Percentiles rank a stretch among this genome's conserved stretches.
Conservation (phyloP, 192 early-diverging fungal genomes). For the Entomortierella chlamydospora region DNA sequence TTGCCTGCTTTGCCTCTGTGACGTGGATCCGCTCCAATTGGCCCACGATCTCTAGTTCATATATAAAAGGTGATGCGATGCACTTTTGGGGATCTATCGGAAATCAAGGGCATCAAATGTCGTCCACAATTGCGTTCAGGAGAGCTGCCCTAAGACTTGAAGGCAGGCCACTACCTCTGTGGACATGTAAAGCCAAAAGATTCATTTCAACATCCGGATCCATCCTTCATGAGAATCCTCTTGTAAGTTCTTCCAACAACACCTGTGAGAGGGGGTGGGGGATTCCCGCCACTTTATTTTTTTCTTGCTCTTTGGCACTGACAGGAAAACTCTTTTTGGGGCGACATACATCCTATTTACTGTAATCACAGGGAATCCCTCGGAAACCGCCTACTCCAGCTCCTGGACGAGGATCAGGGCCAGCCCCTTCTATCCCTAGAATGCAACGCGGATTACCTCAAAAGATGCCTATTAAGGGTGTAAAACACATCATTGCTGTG, state of each 20-base stretch:
- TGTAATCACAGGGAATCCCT: constrained; percentile 55
- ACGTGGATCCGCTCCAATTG: background rate
- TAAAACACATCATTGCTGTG: constrained; percentile 82
- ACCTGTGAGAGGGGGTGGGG: no score
- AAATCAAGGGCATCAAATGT: background rate
- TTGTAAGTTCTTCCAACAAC: constrained; percentile 44
- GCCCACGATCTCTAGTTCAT: no score
- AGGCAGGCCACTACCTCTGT: background rate
- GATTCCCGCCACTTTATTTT: no score
- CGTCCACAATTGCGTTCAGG: constrained; percentile 5
- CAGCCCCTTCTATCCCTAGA: constrained; percentile 57
- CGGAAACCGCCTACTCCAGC: constrained; percentile 48
- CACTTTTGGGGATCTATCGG: background rate
- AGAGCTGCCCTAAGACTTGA: background rate
- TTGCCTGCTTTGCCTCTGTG: background rate
- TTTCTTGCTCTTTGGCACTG: no score
- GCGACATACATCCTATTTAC: background rate
- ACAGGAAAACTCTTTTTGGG: background rate
- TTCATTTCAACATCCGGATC: constrained; percentile 35
- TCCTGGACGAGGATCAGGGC: constrained; percentile 27
- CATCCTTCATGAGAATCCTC: constrained; percentile 61
- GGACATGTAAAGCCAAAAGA: background rate
- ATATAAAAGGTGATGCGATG: no score
- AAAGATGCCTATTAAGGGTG: constrained; percentile 75
- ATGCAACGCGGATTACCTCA: constrained; percentile 77